These are phyloP conservation scores for Pythium volutum DNA, from an alignment of 352 stramenopile species.

Conservation along the genomic window DNA sequence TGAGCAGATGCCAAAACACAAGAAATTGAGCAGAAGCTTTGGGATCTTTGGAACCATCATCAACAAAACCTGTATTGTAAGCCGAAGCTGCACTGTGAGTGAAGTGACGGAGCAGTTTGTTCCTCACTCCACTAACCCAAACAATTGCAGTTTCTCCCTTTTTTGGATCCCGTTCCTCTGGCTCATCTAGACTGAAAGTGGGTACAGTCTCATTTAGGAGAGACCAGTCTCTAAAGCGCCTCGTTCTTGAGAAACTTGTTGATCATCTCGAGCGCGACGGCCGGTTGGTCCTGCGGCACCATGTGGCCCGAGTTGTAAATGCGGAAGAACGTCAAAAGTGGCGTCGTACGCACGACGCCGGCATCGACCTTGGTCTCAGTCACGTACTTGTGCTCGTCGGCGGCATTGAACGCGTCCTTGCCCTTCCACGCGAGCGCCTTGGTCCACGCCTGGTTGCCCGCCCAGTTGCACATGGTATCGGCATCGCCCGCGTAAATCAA, in stretches of 20 bases:
- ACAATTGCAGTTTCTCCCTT: no score
- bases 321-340: conserved; percentile 83
- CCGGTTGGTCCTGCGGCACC: conserved; percentile 84
- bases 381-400: conserved; percentile 19
- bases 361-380: conserved; percentile 11
- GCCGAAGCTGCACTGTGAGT: no score
- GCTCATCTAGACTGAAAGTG: no score
- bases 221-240: conserved; percentile 13
- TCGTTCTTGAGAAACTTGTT: conserved; percentile 57
- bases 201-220: no score
- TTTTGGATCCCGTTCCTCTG: no score
- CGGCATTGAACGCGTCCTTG: conserved; percentile 66
- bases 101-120: no score
- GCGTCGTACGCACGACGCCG: conserved; percentile 17
- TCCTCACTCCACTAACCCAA: no score
- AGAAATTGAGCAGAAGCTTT: no score
- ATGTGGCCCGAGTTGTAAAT: conserved; percentile 88
- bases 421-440: conserved; percentile 82
- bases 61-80: no score
- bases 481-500: conserved; percentile 54
- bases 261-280: conserved; percentile 76
- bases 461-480: conserved; percentile 95
- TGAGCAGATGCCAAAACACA: no score
- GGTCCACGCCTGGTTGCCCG: conserved; percentile 91
- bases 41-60: no score